These are phyloP conservation scores for Turnera subulata DNA, from an alignment of 345 rosid genomes.

Conservation along the genomic window DNA sequence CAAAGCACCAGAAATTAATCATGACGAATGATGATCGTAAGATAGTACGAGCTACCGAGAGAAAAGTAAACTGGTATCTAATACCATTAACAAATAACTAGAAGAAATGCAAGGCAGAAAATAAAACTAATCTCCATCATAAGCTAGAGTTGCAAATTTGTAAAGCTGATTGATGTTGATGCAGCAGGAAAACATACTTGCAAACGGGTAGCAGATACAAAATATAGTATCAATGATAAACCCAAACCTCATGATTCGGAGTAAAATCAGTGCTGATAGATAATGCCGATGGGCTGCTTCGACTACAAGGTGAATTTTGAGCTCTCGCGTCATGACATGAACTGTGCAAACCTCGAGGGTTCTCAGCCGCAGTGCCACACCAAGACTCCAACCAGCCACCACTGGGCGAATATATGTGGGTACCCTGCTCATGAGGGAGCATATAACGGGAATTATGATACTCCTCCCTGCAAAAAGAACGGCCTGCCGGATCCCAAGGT, in stretches of 20 bases:
- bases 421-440: conserved; percentile 45
- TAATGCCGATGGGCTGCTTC: conserved; percentile 31
- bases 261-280: conserved; percentile 30
- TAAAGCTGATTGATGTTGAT: too few relatives aligned
- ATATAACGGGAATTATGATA: conserved; percentile 61
- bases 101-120: conserved; percentile 9
- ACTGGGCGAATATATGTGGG: conserved; percentile 38
- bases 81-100: too few relatives aligned
- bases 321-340: conserved; percentile 50
- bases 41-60: neutral
- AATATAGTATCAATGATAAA: neutral
- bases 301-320: conserved; percentile 32
- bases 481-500: conserved; percentile 42
- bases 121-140: neutral
- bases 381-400: conserved; percentile 36
- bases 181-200: too few relatives aligned
- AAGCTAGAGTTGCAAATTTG: too few relatives aligned
- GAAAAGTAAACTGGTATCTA: neutral
- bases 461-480: conserved; percentile 58
- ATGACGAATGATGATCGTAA: neutral
- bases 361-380: conserved; percentile 33
- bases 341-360: conserved; percentile 31
- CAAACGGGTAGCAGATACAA: neutral
- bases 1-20: neutral
- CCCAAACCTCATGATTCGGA: conserved; percentile 44